These are phyloP conservation scores for Tylopilus orsonianus DNA, from an alignment of 1,284 basidiomycete species.

Conservation along the genomic window DNA sequence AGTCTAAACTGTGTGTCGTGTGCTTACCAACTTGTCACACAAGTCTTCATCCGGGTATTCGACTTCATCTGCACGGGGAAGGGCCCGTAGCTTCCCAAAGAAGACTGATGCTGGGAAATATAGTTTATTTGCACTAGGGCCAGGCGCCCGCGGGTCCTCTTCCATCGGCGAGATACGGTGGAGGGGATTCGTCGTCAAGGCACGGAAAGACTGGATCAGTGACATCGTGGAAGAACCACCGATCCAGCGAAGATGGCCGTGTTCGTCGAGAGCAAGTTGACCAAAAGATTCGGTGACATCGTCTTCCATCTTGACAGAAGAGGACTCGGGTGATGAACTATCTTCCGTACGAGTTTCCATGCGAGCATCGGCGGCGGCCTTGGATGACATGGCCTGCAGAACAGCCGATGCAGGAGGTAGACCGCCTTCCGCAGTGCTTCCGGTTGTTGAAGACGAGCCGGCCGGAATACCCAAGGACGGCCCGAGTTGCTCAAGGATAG, in stretches of 20 bases:
- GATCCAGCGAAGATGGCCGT: constrained; percentile 90
- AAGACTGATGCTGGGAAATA: constrained; percentile 89
- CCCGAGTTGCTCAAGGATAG: constrained; percentile 69
- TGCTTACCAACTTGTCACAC: constrained; percentile 70
- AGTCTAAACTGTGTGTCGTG: constrained; percentile 11
- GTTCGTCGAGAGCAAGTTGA: constrained; percentile 84
- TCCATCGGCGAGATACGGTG: constrained; percentile 79
- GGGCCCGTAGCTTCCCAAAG: constrained; percentile 81
- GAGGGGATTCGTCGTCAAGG: constrained; percentile 69
- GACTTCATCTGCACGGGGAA: constrained; percentile 83
- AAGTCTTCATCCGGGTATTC: constrained; percentile 82
- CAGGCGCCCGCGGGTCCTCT: constrained; percentile 72
- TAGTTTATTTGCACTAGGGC: constrained; percentile 75
- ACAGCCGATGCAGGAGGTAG: constrained; percentile 39
- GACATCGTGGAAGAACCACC: constrained; percentile 90
- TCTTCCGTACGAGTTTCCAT: constrained; percentile 33
- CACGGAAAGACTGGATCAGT: constrained; percentile 83
- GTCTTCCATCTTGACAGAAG: constrained; percentile 61
- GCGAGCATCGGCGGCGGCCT: constrained; percentile 36
- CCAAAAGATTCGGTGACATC: constrained; percentile 81
- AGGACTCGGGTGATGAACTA: constrained; percentile 39
- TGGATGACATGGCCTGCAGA: constrained; percentile 44
- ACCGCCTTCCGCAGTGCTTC: constrained; percentile 32
- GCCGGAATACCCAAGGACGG: constrained; percentile 44
- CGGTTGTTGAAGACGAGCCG: constrained; percentile 32